A percentile compares a stretch with the other conserved stretches of the same genome.
phyloP scores from a whole-genome alignment of 164 flowering plant species.

The Platanus orientalis region DNA sequence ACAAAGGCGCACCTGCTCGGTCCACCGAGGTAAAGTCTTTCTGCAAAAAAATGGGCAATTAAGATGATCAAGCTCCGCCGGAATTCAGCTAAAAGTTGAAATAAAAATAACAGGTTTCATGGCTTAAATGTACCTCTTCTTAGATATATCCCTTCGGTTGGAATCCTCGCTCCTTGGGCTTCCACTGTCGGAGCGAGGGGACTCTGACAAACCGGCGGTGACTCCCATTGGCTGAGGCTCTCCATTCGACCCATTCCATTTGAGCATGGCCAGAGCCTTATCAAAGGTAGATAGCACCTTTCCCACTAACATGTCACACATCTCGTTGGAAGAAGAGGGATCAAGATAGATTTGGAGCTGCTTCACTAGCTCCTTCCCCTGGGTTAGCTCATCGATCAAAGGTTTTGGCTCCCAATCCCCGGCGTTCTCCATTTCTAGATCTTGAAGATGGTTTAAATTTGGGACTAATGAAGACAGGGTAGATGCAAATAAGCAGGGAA shows the following conservation, averaged over 20 bases:
- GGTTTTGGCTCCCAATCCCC: conserved; percentile 30
- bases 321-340: conserved; percentile 29
- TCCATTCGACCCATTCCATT: not conserved
- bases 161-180: conserved; percentile 52
- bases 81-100: too few species aligned
- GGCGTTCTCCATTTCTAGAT: conserved; percentile 24
- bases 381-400: conserved; percentile 47
- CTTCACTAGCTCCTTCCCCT: conserved; percentile 44
- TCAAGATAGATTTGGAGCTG: conserved; percentile 44
- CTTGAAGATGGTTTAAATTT: too few species aligned
- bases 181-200: conserved; percentile 31
- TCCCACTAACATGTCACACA: conserved; percentile 24
- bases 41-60: too few species aligned
- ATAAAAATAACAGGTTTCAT: too few species aligned
- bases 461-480: not conserved
- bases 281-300: conserved; percentile 41
- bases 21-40: conserved; percentile 42
- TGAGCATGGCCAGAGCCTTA: conserved; percentile 40
- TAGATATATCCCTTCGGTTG: conserved; percentile 26
- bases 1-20: conserved; percentile 31
- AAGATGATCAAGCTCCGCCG: too few species aligned
- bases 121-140: conserved; percentile 60
- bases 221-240: not conserved
- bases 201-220: conserved; percentile 21
- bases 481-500: not conserved